Base-by-base conservation (phyloP, 345 rosid species). In the Clausena lansium region DNA sequence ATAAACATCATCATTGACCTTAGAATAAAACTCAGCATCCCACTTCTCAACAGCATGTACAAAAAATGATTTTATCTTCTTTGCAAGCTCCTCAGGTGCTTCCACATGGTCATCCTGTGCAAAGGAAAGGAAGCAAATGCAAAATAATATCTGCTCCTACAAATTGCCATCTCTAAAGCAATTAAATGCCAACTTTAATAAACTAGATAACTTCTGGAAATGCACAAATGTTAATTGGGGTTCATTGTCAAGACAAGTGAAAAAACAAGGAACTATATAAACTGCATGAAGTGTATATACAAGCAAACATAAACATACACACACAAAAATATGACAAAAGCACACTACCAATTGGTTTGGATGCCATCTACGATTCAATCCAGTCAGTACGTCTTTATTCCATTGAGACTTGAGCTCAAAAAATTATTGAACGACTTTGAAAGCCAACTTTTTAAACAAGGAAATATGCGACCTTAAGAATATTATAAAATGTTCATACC, bases 1-100 rank as follows among this genome's bases (percentile, higher is more conserved):
- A 89, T 85, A 91, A 84, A 90, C 92, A 78, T 89, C 92, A 78
- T 92, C 97, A 83, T 89, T 91, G 87, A 90, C 89, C 87, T 92
- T 92, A 58, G 85, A 86, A 80, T 86, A 92, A 83, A 89, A 92
- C 75, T 90, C 91, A 72, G 94, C 92, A 83, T 92, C 91, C 94
- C 93, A 90, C 77, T 71, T 89, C 74, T 89, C 85, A 45, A 87
- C 79, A 13, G 92, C 93, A 19, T 77, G 81, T 60, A 81, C 78
- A 47, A 92, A 83, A 74, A 87, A 89, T 9, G 76, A 72, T 54
- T 88, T 92, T 0, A 89, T 81, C 87, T 90, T 92, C 50, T 84
- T 86, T 55, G 91, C 76, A 70, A 35, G 25, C 80, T 87, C 91
- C 63, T 90, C 85, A 67, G 80, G 83, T 36, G 89, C 87, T 84